Base-by-base conservation (phyloP, 176 grass and related monocot species). In the Musa itinerans region DNA sequence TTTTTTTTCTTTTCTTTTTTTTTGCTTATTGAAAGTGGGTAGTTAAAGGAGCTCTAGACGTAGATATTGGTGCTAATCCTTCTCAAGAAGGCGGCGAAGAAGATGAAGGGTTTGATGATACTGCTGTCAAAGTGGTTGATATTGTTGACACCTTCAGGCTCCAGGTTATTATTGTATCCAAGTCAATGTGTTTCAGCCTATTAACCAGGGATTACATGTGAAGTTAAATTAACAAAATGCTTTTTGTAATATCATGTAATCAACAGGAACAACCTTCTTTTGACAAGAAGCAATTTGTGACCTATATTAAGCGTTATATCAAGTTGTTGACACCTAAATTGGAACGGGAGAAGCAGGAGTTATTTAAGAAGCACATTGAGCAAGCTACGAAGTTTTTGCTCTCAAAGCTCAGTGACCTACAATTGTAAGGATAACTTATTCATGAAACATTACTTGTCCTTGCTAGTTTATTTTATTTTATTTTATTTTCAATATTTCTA, bases 91-190 rank as follows among this genome's bases (percentile, higher is more conserved):
- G 89, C 17, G 85, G 54, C 22, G 84, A 54, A 15, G 93, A 92
- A 0, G 92, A 87, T 13, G 93, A 96, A 53, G 87, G 93, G 52
- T 87, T 90, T 6, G 87, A 96, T 69, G 87, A 93, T 56, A 8
- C 57, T 23, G 77, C 81, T 0, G 79, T 81, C 20, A 96, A 85
- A 83, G 90, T 96, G 12, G 93, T 96, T 34, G 93, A 96, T 80
- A 96, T 93, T 8, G 80, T 92, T 0, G 93, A 96, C 81, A 96
- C 93, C 29, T 96, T 96, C 87, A 79, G 90, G 68, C 90, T 96
- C 27, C 92, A 96, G 89, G 92, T 89, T 79, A 19, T 3, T 69
- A 17, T 1, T 64, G 21, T 1, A 43, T 23, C 52, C 21, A 51
- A 11, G 11, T 15, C 57, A 63, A 19, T 9, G 6, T 29, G 27